Evolutionary conservation across 345 rosid genomes (phyloP).

Genomic region (Salix dunnii): DNA sequence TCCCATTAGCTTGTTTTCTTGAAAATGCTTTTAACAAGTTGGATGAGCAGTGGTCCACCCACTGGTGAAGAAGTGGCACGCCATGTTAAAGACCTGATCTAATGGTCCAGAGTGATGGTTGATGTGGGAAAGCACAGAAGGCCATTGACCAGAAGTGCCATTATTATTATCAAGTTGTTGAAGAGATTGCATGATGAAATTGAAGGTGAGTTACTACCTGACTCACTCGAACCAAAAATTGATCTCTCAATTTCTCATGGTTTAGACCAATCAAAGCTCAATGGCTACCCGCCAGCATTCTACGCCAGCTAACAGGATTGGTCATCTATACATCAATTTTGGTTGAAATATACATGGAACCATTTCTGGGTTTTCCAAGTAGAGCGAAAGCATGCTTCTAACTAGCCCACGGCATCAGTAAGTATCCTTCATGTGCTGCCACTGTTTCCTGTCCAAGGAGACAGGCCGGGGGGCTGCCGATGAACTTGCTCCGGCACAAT

Average conservation of each 20-base stretch:
- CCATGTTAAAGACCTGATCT: background rate
- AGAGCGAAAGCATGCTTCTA: background rate
- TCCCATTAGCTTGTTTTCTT: too few relatives aligned
- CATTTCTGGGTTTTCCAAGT: background rate
- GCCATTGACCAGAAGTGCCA: conserved; percentile 7
- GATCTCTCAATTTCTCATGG: background rate
- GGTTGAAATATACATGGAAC: conserved; percentile 18
- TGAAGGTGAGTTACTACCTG: background rate
- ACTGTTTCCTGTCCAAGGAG: too few relatives aligned
- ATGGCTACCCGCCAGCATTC: conserved; percentile 4
- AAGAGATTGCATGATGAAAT: background rate
- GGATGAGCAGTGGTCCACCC: background rate
- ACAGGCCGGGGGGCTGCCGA: too few relatives aligned
- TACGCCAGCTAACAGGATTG: background rate
- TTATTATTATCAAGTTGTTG: background rate
- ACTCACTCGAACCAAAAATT: conserved; percentile 1
- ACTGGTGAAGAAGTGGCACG: background rate
- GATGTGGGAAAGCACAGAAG: background rate
- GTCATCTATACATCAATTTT: background rate
- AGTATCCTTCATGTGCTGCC: background rate
- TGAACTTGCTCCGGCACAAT: too few relatives aligned
- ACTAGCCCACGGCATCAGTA: background rate
- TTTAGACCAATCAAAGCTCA: background rate
- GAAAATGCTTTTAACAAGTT: background rate
- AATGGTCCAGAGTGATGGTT: background rate